phyloP scores from a whole-genome alignment of 306 rosid species.

The Trifolium pratense region DNA sequence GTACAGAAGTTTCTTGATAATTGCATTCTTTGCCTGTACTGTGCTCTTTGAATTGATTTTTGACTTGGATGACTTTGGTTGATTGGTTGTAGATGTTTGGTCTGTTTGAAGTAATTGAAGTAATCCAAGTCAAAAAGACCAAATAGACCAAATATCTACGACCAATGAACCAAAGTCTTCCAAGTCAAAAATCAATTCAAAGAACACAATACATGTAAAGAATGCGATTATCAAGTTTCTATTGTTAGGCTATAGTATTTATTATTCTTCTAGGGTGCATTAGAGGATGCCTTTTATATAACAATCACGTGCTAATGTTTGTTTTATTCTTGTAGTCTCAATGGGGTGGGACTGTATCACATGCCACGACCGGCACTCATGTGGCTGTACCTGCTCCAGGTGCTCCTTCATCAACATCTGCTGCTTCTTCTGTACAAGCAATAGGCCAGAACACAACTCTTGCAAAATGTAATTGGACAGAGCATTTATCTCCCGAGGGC shows the following conservation, averaged over 20 bases:
- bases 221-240: slow-evolving; percentile 20
- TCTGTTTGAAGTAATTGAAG: slow-evolving; percentile 4
- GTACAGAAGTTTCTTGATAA: slow-evolving; percentile 2
- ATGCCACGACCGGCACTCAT: slow-evolving; percentile 49
- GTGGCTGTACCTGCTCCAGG: slow-evolving; percentile 54
- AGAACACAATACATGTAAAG: neutral
- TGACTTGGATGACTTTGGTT: neutral
- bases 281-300: slow-evolving; percentile 13
- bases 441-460: slow-evolving; percentile 51
- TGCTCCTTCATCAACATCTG: slow-evolving; percentile 64
- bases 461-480: slow-evolving; percentile 83
- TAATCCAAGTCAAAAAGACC: too few species aligned
- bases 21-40: slow-evolving; percentile 3
- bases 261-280: neutral
- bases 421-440: slow-evolving; percentile 50
- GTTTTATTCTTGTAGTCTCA: slow-evolving; percentile 55
- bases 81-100: slow-evolving; percentile 21
- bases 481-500: slow-evolving; percentile 92
- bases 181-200: slow-evolving; percentile 27
- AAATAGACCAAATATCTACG: slow-evolving; percentile 17
- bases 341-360: slow-evolving; percentile 65
- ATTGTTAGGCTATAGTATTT: slow-evolving; percentile 18
- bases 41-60: slow-evolving; percentile 26
- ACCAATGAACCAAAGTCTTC: neutral
- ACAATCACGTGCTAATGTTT: slow-evolving; percentile 29